Base-by-base conservation (phyloP, 2,329 filamentous ascomycete species). In the Harringtonia lauricola region DNA sequence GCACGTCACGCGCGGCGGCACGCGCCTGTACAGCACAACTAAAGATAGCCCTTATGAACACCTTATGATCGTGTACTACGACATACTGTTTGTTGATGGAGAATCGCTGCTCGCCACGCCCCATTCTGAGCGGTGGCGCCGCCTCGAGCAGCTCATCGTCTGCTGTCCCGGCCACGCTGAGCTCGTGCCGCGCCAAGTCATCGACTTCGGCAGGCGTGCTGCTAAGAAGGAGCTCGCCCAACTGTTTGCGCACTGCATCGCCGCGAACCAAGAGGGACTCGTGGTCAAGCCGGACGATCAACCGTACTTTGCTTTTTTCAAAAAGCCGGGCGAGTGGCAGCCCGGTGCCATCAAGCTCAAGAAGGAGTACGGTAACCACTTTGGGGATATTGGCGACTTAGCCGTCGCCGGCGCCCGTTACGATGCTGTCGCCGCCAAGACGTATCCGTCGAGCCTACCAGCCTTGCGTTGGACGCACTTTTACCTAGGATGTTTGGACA, bases 301-400 rank as follows among this genome's bases (percentile, higher is more conserved):
- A n/a, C n/a, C n/a, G n/a, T n/a, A n/a, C n/a, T n/a, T n/a, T n/a
- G n/a, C n/a, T n/a, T n/a, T n/a, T n/a, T n/a, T n/a, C n/a, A 94
- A 60, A 78, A 82, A 1, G 79, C 87, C 47, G 76, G 83, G 22
- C 2, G 19, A 18, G 8, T 46, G 42, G 42, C 19, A 28, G 2
- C 53, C 51, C 37, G 68, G 65, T 45, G 83, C 79, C 57, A 85
- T 95, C 55, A 95, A 95, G 61, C 61, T 95, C 35, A 95, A 95
- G 60, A 87, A 87, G 54, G 86, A 92, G 54, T 94, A 94, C 54
- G 74, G 94, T 31, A 70, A 72, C 22, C 78, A 78, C 3, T 76
- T 90, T 56, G 86, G 87, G 81, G 83, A 2, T 71, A 90, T 2
- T n/a, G n/a, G n/a, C n/a, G n/a, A n/a, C n/a, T n/a, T n/a, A n/a